Evolutionary conservation across 768 basidiomycete genomes (phyloP), one percentile per base, ranked within the genome.

Genomic region (Hemileccinum impolitum): DNA sequence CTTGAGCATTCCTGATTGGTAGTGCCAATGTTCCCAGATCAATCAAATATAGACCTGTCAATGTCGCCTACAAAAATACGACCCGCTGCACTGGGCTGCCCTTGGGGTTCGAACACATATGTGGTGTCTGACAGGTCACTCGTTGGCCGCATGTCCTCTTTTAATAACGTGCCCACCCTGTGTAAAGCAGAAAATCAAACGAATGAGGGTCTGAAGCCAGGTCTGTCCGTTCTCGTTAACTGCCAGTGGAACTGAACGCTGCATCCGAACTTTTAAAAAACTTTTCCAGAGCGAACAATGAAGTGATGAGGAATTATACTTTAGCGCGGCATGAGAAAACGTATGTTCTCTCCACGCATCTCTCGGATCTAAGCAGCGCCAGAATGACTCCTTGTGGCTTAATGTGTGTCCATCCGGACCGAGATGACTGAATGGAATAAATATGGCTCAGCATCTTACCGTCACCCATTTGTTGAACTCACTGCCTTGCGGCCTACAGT

Each of bases 261-360:
- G n/a, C n/a, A n/a, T n/a, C n/a, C n/a, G n/a, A n/a, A n/a, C n/a
- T n/a, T n/a, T n/a, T n/a, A n/a, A n/a, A n/a, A n/a, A n/a, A n/a
- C n/a, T n/a, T 23, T 23, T 23, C 3, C 23, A 23, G 23, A 23
- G 6, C 6, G 23, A 6, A 23, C 23, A 23, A 23, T 23, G 23
- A 23, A 6, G 23, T 23, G 28, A 30, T 30, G 28, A 4, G 32
- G 21, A 19, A 34, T 34, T 17, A 9, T 42, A n/a, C n/a, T n/a
- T n/a, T 39, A 25, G 37, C 50, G 49, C 48, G 34, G 25, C 50
- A 50, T 59, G 59, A 42, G 48, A 52, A 43, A 28, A 42, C 21
- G 2, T 21, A n/a, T 13, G 36, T 45, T 26, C 32, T 31, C 47
- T 41, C 30, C 18, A 30, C 36, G 34, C 28, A 47, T 21, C 15